Conservation (phyloP, 352 stramenopile species). For the Pythium aristosporum region DNA sequence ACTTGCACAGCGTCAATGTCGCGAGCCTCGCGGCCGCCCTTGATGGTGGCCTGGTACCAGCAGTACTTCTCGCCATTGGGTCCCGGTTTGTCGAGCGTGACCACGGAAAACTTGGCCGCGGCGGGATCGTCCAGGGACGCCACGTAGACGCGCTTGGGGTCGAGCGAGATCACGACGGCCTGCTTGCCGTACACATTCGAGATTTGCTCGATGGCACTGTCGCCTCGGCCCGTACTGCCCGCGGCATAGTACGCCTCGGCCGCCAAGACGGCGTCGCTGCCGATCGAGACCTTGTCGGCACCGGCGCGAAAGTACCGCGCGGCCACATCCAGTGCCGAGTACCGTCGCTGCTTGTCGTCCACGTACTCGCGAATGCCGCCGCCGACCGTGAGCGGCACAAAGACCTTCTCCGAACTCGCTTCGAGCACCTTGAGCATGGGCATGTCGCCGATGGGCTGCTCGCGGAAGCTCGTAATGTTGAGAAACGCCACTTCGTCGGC, state of each 20-base stretch:
- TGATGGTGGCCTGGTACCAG: slow-evolving; percentile 98
- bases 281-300: slow-evolving; percentile 98
- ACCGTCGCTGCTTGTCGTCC: slow-evolving; percentile 83
- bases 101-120: slow-evolving; percentile 49
- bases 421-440: slow-evolving; percentile 97
- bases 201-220: slow-evolving; percentile 96
- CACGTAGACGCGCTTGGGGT: slow-evolving; percentile 92
- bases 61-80: slow-evolving; percentile 93
- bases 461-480: slow-evolving; percentile 98
- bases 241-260: slow-evolving; percentile 89
- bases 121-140: slow-evolving; percentile 69
- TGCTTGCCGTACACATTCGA: slow-evolving; percentile 95
- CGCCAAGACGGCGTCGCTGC: slow-evolving; percentile 95
- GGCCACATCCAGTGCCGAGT: slow-evolving; percentile 95
- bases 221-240: slow-evolving; percentile 62
- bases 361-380: slow-evolving; percentile 97
- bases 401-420: slow-evolving; percentile 93
- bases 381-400: slow-evolving; percentile 97
- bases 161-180: slow-evolving; percentile 97
- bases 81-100: slow-evolving; percentile 80
- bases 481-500: slow-evolving; percentile 98
- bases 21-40: slow-evolving; percentile 92
- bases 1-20: slow-evolving; percentile 87
- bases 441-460: slow-evolving; percentile 95
- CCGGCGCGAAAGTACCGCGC: slow-evolving; percentile 97